Evolutionary conservation across 2,329 filamentous ascomycete genomes (phyloP).

Genomic region (Rosellinia necatrix): DNA sequence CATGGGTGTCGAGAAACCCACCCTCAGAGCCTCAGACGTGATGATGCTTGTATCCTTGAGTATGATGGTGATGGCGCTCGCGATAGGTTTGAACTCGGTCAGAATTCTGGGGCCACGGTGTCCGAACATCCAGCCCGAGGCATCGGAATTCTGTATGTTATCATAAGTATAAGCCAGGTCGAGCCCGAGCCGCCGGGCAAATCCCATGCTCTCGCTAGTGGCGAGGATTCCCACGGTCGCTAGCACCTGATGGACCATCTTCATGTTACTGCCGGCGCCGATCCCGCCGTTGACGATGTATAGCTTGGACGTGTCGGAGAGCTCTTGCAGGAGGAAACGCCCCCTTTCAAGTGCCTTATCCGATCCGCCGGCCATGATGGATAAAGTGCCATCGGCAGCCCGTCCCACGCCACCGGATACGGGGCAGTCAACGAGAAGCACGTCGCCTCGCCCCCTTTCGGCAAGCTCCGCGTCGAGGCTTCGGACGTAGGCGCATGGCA

Average conservation of each 20-base stretch:
- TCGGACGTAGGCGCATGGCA: conserved; percentile 68
- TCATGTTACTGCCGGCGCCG: conserved; percentile 64
- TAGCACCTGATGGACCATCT: conserved; percentile 67
- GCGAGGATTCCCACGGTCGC: conserved; percentile 67
- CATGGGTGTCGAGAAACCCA: conserved; percentile 64
- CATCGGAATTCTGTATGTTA: conserved; percentile 51
- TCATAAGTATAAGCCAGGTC: conserved; percentile 50
- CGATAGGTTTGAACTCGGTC: conserved; percentile 56
- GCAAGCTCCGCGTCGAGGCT: conserved; percentile 62
- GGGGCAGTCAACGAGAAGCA: conserved; percentile 71
- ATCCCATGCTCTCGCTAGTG: conserved; percentile 63
- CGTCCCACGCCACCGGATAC: conserved; percentile 73
- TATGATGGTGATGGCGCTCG: conserved; percentile 64
- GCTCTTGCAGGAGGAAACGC: conserved; percentile 62
- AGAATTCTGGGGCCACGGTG: conserved; percentile 62
- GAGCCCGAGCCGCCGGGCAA: conserved; percentile 61
- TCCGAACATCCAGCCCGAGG: conserved; percentile 66
- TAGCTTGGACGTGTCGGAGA: conserved; percentile 66
- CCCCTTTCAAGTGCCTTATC: conserved; percentile 61
- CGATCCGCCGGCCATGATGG: conserved; percentile 72
- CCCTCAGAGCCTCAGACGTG: conserved; percentile 64
- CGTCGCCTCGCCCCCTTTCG: conserved; percentile 61
- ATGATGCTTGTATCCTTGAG: conserved; percentile 69
- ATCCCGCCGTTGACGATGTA: conserved; percentile 65
- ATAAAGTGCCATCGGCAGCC: conserved; percentile 72